Base-by-base conservation (phyloP, 768 basidiomycete species). In the Lentinula aciculospora region DNA sequence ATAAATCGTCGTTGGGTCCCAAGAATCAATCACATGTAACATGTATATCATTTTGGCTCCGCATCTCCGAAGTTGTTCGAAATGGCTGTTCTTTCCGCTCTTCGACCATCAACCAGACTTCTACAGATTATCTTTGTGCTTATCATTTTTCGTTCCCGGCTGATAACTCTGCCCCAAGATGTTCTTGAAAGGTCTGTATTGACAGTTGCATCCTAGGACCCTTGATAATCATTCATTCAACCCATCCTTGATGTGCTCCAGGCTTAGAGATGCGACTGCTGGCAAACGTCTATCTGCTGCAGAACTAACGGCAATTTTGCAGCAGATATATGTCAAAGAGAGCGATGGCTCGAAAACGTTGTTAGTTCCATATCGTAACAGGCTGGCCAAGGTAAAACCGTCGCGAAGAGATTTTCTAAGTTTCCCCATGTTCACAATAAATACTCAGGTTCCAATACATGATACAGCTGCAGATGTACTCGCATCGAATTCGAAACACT, bases 291-390 rank as follows among this genome's bases (percentile, higher is more conserved):
- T 75, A 21, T 69, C 72, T 4, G 63, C 71, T 27, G 72, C 77
- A 40, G 79, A 83, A 39, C 68, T 83, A 8, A 67, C 70, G 7
- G 67, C 72, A 45, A 77, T 82, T 19, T 64, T 87, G 46, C 82
- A 86, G 68, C 77, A 83, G 63, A 72, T 91, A 27, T 92, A 90
- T 65, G 69, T 81, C 17, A 76, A 81, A 29, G 78, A 81, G 56
- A 66, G 74, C 2, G 80, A 82, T 61, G 87, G 86, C 3, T 77
- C 77, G 17, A 83, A 83, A 66, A 82, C 77, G 4, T 69, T 91
- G n/a, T 76, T 86, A 1, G 83, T 89, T 4, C 88, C 85, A 1
- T 84, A 86, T 65, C 72, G 80, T 23, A 83, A 85, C 32, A 69
- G 79, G 45, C 69, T 92, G 6, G 80, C 84, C 12, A 84, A 84